Conservation (phyloP, 176 grass and related monocot genomes). For the Rhynchospora breviuscula region DNA sequence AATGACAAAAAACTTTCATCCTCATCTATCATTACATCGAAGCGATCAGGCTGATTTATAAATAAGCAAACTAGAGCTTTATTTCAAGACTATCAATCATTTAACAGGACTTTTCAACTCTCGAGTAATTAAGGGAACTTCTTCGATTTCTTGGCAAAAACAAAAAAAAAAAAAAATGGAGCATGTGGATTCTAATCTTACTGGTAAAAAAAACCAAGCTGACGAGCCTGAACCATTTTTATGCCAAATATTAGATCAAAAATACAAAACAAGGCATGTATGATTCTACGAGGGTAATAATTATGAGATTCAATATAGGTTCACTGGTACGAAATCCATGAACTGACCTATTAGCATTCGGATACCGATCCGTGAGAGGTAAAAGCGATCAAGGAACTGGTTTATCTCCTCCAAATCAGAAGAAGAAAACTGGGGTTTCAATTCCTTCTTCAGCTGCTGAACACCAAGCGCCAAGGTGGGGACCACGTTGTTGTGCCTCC, state of each 20-base stretch:
- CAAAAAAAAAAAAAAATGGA: background rate
- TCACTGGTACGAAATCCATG: slow-evolving; percentile 31
- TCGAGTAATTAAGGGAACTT: background rate
- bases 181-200: background rate
- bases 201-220: background rate
- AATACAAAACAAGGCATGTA: background rate
- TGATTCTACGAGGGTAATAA: background rate
- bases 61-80: background rate
- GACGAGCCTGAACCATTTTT: background rate
- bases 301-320: slow-evolving; percentile 21
- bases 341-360: slow-evolving; percentile 93
- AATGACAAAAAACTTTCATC: background rate
- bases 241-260: background rate
- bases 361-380: slow-evolving; percentile 89
- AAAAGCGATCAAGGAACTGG: slow-evolving; percentile 82
- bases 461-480: slow-evolving; percentile 83
- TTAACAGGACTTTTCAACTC: background rate
- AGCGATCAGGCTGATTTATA: background rate
- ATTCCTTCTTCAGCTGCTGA: slow-evolving; percentile 79
- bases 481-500: slow-evolving; percentile 87
- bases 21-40: background rate
- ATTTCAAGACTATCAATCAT: background rate
- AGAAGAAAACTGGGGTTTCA: slow-evolving; percentile 37
- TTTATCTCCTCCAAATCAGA: slow-evolving; percentile 62
- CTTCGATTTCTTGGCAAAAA: background rate